phyloP scores from a whole-genome alignment of 495 filamentous ascomycete genomes.

The Bacidia rubella region DNA sequence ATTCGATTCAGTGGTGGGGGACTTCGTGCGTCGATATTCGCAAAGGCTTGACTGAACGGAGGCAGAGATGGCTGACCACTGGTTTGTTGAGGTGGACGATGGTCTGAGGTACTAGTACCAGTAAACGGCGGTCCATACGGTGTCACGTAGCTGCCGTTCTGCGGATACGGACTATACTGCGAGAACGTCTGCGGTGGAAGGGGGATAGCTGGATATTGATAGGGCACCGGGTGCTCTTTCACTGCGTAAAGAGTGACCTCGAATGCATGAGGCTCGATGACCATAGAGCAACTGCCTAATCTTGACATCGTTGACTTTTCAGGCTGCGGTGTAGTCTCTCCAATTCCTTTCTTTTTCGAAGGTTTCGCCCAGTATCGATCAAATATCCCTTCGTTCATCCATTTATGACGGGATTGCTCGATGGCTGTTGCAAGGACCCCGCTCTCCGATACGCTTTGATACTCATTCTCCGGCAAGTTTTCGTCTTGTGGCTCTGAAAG shows the following conservation, averaged over 20 bases:
- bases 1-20: constrained; percentile 1
- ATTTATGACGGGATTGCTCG: constrained; percentile 70
- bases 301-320: constrained; percentile 77
- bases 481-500: constrained; percentile 53
- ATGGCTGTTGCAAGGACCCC: constrained; percentile 75
- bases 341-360: constrained; percentile 55
- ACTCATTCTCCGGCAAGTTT: constrained; percentile 51
- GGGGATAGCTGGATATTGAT: constrained; percentile 31
- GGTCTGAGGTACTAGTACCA: constrained; percentile 2
- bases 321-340: constrained; percentile 61
- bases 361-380: constrained; percentile 92
- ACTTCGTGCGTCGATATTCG: constrained; percentile 10
- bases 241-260: constrained; percentile 77
- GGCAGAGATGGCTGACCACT: constrained; percentile 12
- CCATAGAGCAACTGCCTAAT: constrained; percentile 66
- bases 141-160: constrained; percentile 22
- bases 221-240: constrained; percentile 48
- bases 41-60: constrained; percentile 17
- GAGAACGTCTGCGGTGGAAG: constrained; percentile 26
- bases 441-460: constrained; percentile 74
- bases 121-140: constrained; percentile 20
- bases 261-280: constrained; percentile 82
- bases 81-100: constrained; percentile 7
- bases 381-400: constrained; percentile 78
- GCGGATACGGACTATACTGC: constrained; percentile 18